These are phyloP conservation scores for Aspergillus clavatus DNA, from an alignment of 2,329 filamentous ascomycete species.

Conservation along the genomic window DNA sequence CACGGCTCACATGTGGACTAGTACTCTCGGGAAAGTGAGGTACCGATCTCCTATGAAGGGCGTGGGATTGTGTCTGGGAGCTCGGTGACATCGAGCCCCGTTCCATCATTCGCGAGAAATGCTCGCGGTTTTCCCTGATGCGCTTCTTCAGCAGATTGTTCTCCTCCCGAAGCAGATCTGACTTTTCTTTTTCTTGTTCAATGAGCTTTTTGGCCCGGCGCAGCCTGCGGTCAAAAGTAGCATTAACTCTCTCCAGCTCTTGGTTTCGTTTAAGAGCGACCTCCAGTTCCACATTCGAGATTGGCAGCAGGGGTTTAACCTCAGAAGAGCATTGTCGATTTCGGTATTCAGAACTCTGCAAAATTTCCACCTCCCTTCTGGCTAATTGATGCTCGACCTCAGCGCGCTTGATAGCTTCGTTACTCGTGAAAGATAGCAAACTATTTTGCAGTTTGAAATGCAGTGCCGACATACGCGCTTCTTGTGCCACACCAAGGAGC, in stretches of 20 bases:
- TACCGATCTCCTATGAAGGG: conserved; percentile 39
- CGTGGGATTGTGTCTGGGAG: conserved; percentile 49
- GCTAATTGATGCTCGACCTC: conserved; percentile 89
- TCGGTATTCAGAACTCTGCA: conserved; percentile 68
- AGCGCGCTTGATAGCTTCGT: conserved; percentile 78
- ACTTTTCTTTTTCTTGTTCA: conserved; percentile 70
- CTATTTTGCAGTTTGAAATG: conserved; percentile 90
- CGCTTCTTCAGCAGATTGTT: conserved; percentile 72
- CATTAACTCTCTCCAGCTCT: conserved; percentile 61
- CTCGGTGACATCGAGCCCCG: conserved; percentile 64
- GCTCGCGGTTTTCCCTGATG: conserved; percentile 84
- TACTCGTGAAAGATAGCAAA: conserved; percentile 75
- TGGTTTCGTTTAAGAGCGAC: conserved; percentile 57
- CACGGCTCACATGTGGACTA: conserved; percentile 41
- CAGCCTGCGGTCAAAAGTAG: conserved; percentile 59
- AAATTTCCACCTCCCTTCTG: conserved; percentile 78
- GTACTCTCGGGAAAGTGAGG: conserved; percentile 39
- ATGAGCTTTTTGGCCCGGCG: conserved; percentile 73
- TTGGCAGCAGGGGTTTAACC: conserved; percentile 38
- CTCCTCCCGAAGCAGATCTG: conserved; percentile 66
- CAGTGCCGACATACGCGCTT: conserved; percentile 75
- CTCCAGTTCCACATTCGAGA: conserved; percentile 52
- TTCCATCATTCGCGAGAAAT: conserved; percentile 73
- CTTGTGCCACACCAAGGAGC: conserved; percentile 52
- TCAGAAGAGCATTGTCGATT: conserved; percentile 56